Evolutionary conservation across 176 grass and related monocot genomes (phyloP), one percentile per base, ranked within the genome.

Genomic region (Urochloa ruziziensis): DNA sequence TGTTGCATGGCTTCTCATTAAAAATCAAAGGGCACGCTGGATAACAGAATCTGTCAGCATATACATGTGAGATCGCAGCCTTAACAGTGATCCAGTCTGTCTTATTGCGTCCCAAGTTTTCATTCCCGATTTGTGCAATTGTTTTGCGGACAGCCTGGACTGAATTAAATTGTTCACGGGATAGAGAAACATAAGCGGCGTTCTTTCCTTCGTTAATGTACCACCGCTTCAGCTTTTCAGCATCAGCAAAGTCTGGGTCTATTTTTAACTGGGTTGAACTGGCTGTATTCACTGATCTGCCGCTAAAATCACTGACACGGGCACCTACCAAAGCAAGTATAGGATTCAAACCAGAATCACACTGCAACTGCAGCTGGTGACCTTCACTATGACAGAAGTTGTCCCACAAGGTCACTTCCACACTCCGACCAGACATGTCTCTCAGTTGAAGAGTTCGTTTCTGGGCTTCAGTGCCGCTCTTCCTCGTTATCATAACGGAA

Each of bases 351-450:
- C 90, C 92, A 60, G 92, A 97, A 89, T 97, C 88, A 21, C 85
- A 89, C 81, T 87, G 82, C 27, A 18, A 48, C 74, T 94, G 92
- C 59, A 97, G 56, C 77, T 92, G 76, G 68, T 90, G 80, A 17
- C 94, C 94, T 74, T 94, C 94, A 29, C 54, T 72, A 67, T 52
- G 82, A 64, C 86, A 91, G 68, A 94, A 94, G 57, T 80, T 87
- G 33, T 88, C 94, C 94, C 94, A 97, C 14, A 97, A 53, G 30
- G 90, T 90, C 27, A 94, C 48, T 78, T 92, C 92, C 34, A 97
- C 90, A 3, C 92, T 92, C 56, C 81, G 69, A 36, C 90, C 86
- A 76, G 94, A 94, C 80, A 91, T 92, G 78, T 97, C 94, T 86
- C 80, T 94, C 88, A 94, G 62, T 48, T 92, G 92, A 75, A 97